These are phyloP conservation scores for Crithidia bombi DNA, from an alignment of 208 protist species.

Conservation along the genomic window DNA sequence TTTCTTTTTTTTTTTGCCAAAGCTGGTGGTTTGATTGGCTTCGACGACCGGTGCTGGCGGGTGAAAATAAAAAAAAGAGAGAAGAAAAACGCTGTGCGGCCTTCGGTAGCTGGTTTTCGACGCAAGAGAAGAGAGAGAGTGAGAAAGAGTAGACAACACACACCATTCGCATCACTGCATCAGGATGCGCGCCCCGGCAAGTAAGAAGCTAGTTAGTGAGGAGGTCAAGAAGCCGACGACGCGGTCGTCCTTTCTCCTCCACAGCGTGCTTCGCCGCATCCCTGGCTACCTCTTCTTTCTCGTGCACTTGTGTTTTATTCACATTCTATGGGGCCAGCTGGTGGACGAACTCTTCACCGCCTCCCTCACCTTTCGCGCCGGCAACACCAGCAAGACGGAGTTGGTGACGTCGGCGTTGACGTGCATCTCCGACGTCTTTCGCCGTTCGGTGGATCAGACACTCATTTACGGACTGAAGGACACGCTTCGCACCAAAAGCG, in stretches of 20 bases:
- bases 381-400: slow-evolving; percentile 20
- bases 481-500: slow-evolving; percentile 18
- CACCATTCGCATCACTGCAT: not conserved
- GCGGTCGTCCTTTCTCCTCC: slow-evolving; percentile 24
- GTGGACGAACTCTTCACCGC: slow-evolving; percentile 34
- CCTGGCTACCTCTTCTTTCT: slow-evolving; percentile 37
- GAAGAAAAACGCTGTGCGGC: too few species aligned
- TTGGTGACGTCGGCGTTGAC: not conserved
- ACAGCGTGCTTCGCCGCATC: slow-evolving; percentile 30
- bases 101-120: too few species aligned
- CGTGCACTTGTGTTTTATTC: slow-evolving; percentile 34
- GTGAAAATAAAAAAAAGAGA: slow-evolving; percentile 11
- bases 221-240: slow-evolving; percentile 8
- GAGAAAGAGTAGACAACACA: not conserved
- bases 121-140: not conserved
- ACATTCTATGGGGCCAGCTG: slow-evolving; percentile 38
- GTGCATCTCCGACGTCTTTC: slow-evolving; percentile 7
- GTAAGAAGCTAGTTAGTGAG: slow-evolving; percentile 10
- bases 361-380: slow-evolving; percentile 9
- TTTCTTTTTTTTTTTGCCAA: slow-evolving; percentile 1
- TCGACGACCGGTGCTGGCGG: too few species aligned
- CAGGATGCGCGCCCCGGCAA: not conserved
- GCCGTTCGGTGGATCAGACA: slow-evolving; percentile 28
- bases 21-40: not conserved
- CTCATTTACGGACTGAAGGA: slow-evolving; percentile 30